Percentiles rank a stretch among this genome's conserved stretches.
These are phyloP conservation scores for Xylariaceae sp. DNA, from an alignment of 2,329 filamentous ascomycete genomes.

Conservation along the genomic window DNA sequence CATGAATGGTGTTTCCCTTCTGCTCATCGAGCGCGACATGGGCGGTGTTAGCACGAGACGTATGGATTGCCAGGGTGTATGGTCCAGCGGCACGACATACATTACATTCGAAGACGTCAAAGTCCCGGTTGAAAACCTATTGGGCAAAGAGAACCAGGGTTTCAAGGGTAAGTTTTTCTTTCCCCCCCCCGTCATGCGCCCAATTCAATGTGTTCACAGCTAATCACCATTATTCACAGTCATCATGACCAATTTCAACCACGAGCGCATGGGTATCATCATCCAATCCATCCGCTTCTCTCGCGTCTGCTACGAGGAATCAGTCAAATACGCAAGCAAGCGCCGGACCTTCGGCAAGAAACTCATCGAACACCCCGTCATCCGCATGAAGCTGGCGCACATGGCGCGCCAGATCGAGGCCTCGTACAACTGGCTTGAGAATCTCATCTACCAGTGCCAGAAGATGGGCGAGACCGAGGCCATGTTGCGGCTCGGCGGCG, in stretches of 20 bases:
- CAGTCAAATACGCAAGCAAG: constrained; percentile 95
- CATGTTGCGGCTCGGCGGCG: constrained; percentile 90
- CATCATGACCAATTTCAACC: constrained; percentile 99
- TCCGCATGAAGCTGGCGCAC: constrained; percentile 93
- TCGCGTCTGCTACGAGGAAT: constrained; percentile 95
- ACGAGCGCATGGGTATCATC: constrained; percentile 97
- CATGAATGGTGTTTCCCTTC: constrained; percentile 86
- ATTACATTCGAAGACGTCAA: constrained; percentile 99
- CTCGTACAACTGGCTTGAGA: constrained; percentile 95
- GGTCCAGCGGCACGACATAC: constrained; percentile 92
- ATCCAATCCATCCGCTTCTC: constrained; percentile 95
- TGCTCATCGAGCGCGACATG: constrained; percentile 80
- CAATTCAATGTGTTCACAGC: neutral
- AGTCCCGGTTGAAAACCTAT: constrained; percentile 96
- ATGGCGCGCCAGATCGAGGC: constrained; percentile 98
- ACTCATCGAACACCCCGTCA: constrained; percentile 93
- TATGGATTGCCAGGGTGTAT: constrained; percentile 99
- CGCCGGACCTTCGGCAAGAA: constrained; percentile 94
- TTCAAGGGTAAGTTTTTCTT: constrained; percentile 61
- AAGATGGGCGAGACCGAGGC: constrained; percentile 92
- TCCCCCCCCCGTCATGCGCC: neutral
- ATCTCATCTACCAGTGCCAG: constrained; percentile 85
- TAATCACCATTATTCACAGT: constrained; percentile 42
- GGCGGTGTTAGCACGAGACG: constrained; percentile 86
- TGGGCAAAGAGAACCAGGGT: constrained; percentile 96